Evolutionary conservation across 2,329 filamentous ascomycete species (phyloP), one percentile per base, ranked within the genome.

Genomic region (Bimuria novae-zelandiae): DNA sequence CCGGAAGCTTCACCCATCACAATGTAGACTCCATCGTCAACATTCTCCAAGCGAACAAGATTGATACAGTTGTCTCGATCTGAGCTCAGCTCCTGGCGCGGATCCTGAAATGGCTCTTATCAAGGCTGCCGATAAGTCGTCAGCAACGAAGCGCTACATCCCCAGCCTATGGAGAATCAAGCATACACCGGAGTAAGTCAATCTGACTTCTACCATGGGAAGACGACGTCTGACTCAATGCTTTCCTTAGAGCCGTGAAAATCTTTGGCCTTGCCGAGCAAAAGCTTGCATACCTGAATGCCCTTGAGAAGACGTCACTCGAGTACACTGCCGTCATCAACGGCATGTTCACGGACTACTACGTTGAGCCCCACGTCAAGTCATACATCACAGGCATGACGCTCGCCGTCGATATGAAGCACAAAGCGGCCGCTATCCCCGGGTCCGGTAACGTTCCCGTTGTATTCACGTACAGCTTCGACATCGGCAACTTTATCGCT

Each of bases 401-500:
- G 2, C 53, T 55, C 27, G 52, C 29, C 19, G n/a, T 61, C 30
- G 58, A 61, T 43, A 30, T 55, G 2, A 30, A n/a, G 2, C 42
- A 46, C 30, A 36, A 29, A 11, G 29, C n/a, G 1, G 81, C 81
- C 1, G 79, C 76, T 12, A 77, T 82, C n/a, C 80, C 81, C 0
- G 80, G 80, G 0, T 70, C 76, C 27, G 81, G 82, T 0, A 69
- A 78, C 23, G 70, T 67, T 5, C 65, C 64, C 3, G 69, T 79
- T 7, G 66, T 72, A 3, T 78, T 81, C 62, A 82, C 80, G 0
- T 77, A 82, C 58, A 79, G 76, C 1, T 67, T 68, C 3, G 81
- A 84, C 57, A 64, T 84, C 30, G 80, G 76, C 4, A 72, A 63
- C 32, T 82, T 80, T 48, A 71, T 82, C 3, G 74, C 72, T 8